These are phyloP conservation scores for Suhomyces kunorum DNA, from an alignment of 1,139 yeast species.

Conservation along the genomic window DNA sequence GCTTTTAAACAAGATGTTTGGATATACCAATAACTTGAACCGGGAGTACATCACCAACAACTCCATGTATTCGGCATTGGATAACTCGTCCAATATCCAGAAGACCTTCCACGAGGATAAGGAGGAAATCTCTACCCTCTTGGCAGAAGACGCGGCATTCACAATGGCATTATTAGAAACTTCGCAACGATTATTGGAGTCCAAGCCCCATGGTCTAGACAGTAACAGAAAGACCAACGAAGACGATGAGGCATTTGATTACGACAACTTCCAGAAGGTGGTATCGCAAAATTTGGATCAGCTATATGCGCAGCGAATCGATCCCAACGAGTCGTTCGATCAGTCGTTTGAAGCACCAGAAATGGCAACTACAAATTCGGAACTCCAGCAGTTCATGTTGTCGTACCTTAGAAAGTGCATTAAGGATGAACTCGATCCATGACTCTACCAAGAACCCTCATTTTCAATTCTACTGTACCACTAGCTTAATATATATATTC, in stretches of 20 bases:
- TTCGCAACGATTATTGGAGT: slow-evolving; percentile 17
- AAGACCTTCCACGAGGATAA: slow-evolving; percentile 47
- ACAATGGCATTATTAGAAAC: slow-evolving; percentile 31
- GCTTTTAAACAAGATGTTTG: slow-evolving; percentile 40
- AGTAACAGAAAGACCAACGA: neutral
- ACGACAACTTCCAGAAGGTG: slow-evolving; percentile 30
- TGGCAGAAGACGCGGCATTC: slow-evolving; percentile 40
- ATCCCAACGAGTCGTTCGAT: slow-evolving; percentile 14
- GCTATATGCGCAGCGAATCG: slow-evolving; percentile 24
- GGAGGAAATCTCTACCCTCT: slow-evolving; percentile 37
- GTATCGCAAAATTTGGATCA: slow-evolving; percentile 26
- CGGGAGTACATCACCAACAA: slow-evolving; percentile 47
- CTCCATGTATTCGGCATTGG: slow-evolving; percentile 41
- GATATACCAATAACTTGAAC: slow-evolving; percentile 41
- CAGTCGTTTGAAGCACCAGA: slow-evolving; percentile 13
- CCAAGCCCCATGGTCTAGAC: neutral
- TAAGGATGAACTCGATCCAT: slow-evolving; percentile 20
- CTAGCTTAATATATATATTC: neutral
- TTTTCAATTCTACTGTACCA: neutral
- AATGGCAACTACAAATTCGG: slow-evolving; percentile 21
- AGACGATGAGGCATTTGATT: slow-evolving; percentile 22
- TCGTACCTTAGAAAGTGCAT: slow-evolving; percentile 35
- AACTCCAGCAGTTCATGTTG: slow-evolving; percentile 31
- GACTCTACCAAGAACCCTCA: neutral
- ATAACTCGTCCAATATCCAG: slow-evolving; percentile 39